Base-by-base conservation (phyloP, 768 basidiomycete genomes). In the Mycena metata region DNA sequence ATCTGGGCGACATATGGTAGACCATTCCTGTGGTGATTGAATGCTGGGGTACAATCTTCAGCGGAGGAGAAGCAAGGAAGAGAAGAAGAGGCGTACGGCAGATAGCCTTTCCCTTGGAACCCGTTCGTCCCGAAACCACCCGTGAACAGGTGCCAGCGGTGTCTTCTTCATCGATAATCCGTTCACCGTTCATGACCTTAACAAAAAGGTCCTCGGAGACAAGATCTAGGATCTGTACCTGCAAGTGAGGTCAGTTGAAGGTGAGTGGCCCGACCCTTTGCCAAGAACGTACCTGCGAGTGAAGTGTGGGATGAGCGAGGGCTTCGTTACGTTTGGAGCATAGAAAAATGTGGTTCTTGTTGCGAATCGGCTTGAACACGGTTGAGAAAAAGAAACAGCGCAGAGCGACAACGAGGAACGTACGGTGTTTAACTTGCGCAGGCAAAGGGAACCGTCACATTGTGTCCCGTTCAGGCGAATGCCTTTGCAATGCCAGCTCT, bases 91-190 rank as follows among this genome's bases (percentile, higher is more conserved):
- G n/a, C n/a, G n/a, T n/a, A n/a, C n/a, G n/a, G n/a, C n/a, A n/a
- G n/a, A n/a, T n/a, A n/a, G n/a, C n/a, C n/a, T n/a, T n/a, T n/a
- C n/a, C n/a, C n/a, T n/a, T n/a, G n/a, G n/a, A n/a, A n/a, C 63
- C 63, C 13, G 61, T 63, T 63, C 52, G 61, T 55, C 55, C 55
- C n/a, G 63, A 64, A 64, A 64, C 54, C 9, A 64, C 55, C 54
- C 63, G 2, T 19, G 63, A 64, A 55, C 63, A 64, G 46, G 54
- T 64, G n/a, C 62, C 62, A 5, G 45, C 16, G 35, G 35, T 56
- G 64, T 65, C 56, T 13, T 65, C 64, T 5, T 58, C 64, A 4
- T 65, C 55, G 23, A 65, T 65, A 39, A 58, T 65, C 16, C 26
- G 46, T 10, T 58, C 43, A 19, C 64, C 64, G n/a, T 58, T 58